phyloP scores from a whole-genome alignment of 352 stramenopile species.

The Phytophthora lateralis region DNA sequence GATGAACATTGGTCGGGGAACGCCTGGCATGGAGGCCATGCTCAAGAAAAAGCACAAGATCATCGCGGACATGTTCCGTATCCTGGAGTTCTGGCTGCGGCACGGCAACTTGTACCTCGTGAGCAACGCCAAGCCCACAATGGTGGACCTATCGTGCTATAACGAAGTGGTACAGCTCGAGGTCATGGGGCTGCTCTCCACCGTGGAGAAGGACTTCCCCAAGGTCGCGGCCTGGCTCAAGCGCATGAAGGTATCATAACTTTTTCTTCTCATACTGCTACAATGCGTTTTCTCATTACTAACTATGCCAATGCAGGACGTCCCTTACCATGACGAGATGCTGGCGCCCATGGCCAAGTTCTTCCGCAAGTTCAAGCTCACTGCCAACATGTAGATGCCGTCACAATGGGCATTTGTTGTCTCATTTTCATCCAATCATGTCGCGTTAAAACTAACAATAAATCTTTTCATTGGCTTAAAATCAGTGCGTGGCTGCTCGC shows the following conservation, averaged over 20 bases:
- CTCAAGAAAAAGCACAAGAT: constrained; percentile 61
- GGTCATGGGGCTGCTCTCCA: constrained; percentile 59
- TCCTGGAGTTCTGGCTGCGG: constrained; percentile 76
- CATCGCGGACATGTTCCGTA: constrained; percentile 59
- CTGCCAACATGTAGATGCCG: constrained; percentile 47
- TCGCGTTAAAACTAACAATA: constrained; percentile 2
- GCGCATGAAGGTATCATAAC: constrained; percentile 67
- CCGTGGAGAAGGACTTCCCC: constrained; percentile 58
- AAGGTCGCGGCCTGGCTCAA: constrained; percentile 61
- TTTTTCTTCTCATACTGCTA: background rate
- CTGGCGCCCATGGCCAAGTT: constrained; percentile 69
- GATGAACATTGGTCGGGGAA: constrained; percentile 56
- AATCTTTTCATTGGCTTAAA: constrained; percentile 28
- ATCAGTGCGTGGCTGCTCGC: constrained; percentile 10
- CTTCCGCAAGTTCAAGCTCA: constrained; percentile 72
- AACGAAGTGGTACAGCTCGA: constrained; percentile 79
- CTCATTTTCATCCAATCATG: constrained; percentile 26
- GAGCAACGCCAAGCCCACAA: constrained; percentile 56
- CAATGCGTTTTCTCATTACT: constrained; percentile 1
- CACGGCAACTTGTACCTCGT: constrained; percentile 65
- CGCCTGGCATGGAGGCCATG: constrained; percentile 46
- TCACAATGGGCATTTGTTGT: constrained; percentile 6
- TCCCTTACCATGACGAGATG: constrained; percentile 71
- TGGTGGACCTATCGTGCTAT: constrained; percentile 81
- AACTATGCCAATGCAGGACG: constrained; percentile 31